Percentiles rank a stretch among this genome's conserved stretches.
phyloP scores from a whole-genome alignment of 1,139 yeast species.

The Pneumocystis jirovecii region DNA sequence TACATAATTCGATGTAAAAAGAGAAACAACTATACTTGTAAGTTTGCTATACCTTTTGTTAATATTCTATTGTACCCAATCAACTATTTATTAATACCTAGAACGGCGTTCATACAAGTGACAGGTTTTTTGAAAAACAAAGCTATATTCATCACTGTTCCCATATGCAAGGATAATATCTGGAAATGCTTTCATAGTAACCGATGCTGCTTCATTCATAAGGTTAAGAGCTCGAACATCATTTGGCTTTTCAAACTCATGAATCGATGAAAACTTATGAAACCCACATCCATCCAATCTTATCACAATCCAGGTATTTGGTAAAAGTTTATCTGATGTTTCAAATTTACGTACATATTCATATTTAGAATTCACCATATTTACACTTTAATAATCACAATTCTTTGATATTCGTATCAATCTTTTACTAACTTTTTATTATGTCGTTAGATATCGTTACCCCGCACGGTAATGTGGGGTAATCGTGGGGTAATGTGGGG shows the following conservation, averaged over 20 bases:
- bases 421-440: not conserved
- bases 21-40: slow-evolving; percentile 64
- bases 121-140: not conserved
- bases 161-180: slow-evolving; percentile 80
- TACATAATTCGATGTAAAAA: slow-evolving; percentile 65
- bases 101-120: not conserved
- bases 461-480: not conserved
- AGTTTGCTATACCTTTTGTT: slow-evolving; percentile 35
- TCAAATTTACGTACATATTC: slow-evolving; percentile 83
- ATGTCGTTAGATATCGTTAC: not conserved
- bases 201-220: slow-evolving; percentile 68
- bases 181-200: slow-evolving; percentile 46
- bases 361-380: slow-evolving; percentile 62
- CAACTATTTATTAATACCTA: not conserved
- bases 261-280: slow-evolving; percentile 60
- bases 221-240: slow-evolving; percentile 59
- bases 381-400: not conserved
- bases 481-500: not conserved
- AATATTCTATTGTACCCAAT: not conserved
- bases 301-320: slow-evolving; percentile 66
- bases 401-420: not conserved
- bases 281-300: slow-evolving; percentile 91
- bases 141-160: slow-evolving; percentile 77
- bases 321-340: slow-evolving; percentile 53
- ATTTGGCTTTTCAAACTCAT: slow-evolving; percentile 74